Evolutionary conservation across 441 rosid species (phyloP), one percentile per base, ranked within the genome.

Genomic region (Capsella rubella): DNA sequence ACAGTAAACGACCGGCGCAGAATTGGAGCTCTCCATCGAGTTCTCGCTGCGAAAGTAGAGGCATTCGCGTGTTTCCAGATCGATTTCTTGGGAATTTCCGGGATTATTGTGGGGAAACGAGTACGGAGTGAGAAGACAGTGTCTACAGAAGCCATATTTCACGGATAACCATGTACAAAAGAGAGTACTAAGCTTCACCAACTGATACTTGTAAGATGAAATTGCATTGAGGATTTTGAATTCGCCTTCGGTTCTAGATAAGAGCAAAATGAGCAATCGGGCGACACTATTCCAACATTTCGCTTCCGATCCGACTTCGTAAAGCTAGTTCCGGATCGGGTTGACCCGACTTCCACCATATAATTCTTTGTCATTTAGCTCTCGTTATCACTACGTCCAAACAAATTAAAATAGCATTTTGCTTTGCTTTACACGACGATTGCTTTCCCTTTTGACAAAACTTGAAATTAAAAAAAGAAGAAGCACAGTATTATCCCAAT

Each of bases 1-100:
- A 90, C 84, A 1, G 87, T 81, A 71, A 81, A 78, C 40, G 91
- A 84, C 1, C 83, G 87, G 52, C 71, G 87, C 52, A 83, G 77
- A 69, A 84, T 60, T 6, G 85, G 83, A 64, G 85, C 58, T 62
- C 75, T 81, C 12, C 82, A 64, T 66, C 56, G 81, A 63, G 66
- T 61, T 45, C 72, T 85, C 27, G 81, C 75, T 12, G 77, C 55
- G 28, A 70, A 86, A 69, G 12, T 70, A 10, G 73, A 64, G 45
- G 83, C 14, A 15, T 40, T 42, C 4, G 71, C 51, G 25, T 52
- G 75, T 68, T 37, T 69, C 13, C 81, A 46, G 43, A 81, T 59
- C 40, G 72, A 58, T 49, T 61, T 82, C 10, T 67, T 45, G 39
- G 37, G 64, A 8, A 31, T 37, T 16, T 50, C n/a, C 2, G 65